These are phyloP conservation scores for Syncephalastrum contaminatum DNA, from an alignment of 371 early-diverging fungal genomes.

Conservation along the genomic window DNA sequence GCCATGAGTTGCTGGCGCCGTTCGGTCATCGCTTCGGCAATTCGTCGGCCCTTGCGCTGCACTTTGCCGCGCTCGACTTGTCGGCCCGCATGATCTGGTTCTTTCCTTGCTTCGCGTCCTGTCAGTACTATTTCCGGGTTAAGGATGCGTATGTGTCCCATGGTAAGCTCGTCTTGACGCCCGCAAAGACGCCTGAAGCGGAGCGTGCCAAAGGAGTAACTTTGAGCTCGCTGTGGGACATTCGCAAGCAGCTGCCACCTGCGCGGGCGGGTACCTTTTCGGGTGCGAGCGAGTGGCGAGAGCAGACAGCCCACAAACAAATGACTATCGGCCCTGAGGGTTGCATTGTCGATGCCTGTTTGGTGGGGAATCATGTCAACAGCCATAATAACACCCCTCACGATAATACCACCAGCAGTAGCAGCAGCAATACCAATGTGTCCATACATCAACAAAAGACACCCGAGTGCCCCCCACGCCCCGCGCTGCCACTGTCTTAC, in stretches of 20 bases:
- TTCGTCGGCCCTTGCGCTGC: conserved; percentile 31
- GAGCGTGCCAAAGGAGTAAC: conserved; percentile 1
- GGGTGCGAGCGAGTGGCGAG: conserved; percentile 22
- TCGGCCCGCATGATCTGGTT: conserved; percentile 31
- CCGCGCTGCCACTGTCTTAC: too few relatives aligned
- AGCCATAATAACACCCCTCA: too few relatives aligned
- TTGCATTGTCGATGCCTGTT: conserved; percentile 18
- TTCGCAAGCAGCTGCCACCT: conserved; percentile 25
- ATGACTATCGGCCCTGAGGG: conserved; percentile 12
- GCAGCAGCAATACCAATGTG: too few relatives aligned
- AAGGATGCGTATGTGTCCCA: conserved; percentile 51
- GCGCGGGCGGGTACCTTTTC: conserved; percentile 25
- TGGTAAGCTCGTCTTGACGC: conserved; percentile 40
- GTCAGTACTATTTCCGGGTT: conserved; percentile 36
- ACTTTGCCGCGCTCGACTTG: conserved; percentile 26
- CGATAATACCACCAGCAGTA: too few relatives aligned
- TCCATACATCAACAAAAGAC: too few relatives aligned
- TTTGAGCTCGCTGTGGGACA: conserved; percentile 25
- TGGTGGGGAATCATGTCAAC: background rate
- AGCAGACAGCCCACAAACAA: background rate
- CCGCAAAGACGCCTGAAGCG: conserved; percentile 1
- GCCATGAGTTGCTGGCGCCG: conserved; percentile 37
- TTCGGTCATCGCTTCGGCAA: conserved; percentile 14
- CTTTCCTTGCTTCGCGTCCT: conserved; percentile 23
- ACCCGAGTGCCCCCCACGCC: too few relatives aligned